Conservation (phyloP, 1,284 basidiomycete species). For the Sporisorium sorghi region DNA sequence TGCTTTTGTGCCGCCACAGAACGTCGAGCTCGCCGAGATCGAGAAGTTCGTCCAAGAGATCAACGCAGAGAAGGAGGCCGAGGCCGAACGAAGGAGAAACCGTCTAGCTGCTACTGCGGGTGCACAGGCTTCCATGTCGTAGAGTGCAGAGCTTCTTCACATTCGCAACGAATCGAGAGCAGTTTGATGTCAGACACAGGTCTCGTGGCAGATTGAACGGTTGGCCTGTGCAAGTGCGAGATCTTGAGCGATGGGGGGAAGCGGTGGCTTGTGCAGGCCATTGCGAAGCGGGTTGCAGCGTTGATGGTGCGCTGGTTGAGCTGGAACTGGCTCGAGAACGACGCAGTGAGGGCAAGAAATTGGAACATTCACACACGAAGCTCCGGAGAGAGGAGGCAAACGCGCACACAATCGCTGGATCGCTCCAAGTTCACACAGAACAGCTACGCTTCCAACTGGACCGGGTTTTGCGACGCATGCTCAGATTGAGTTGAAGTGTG, state of each 20-base stretch:
- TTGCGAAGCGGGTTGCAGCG: too few relatives aligned
- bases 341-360: too few relatives aligned
- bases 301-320: too few relatives aligned
- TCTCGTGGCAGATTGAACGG: neutral
- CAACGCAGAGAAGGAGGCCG: constrained; percentile 66
- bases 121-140: constrained; percentile 62
- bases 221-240: neutral
- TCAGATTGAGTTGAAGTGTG: too few relatives aligned
- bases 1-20: constrained; percentile 1
- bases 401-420: too few relatives aligned
- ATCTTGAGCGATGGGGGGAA: neutral
- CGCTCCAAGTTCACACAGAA: too few relatives aligned
- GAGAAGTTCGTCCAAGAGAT: constrained; percentile 67
- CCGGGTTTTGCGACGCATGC: too few relatives aligned
- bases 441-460: too few relatives aligned
- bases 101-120: constrained; percentile 66
- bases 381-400: too few relatives aligned
- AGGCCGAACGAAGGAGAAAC: constrained; percentile 67
- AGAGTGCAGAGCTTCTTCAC: neutral
- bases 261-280: too few relatives aligned
- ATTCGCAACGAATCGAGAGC: neutral
- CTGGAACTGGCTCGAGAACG: too few relatives aligned
- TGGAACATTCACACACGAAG: too few relatives aligned
- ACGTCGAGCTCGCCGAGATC: constrained; percentile 64
- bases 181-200: neutral